Conservation (phyloP, 805 yeast species). For the Tanozyma kutaoensis region DNA sequence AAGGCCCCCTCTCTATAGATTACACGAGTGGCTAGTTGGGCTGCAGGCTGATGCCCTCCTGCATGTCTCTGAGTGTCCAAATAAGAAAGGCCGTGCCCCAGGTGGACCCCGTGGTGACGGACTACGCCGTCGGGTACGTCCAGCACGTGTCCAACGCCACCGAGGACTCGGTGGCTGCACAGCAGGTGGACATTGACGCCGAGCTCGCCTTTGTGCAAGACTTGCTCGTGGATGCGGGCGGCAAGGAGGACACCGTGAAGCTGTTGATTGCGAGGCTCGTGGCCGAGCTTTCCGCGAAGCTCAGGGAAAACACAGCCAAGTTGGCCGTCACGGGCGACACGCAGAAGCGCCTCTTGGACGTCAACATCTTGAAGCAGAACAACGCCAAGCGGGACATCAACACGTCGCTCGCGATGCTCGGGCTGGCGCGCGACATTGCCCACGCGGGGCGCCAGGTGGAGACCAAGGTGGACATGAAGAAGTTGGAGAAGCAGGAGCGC, state of each 20-base stretch:
- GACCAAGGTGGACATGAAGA: constrained; percentile 90
- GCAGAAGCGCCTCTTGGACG: constrained; percentile 72
- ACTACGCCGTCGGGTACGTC: constrained; percentile 86
- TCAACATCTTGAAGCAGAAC: constrained; percentile 48
- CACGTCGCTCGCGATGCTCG: constrained; percentile 62
- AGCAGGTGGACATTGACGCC: constrained; percentile 47
- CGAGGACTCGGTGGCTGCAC: constrained; percentile 71
- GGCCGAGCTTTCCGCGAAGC: constrained; percentile 37
- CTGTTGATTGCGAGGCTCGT: constrained; percentile 31
- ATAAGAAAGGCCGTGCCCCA: constrained; percentile 80
- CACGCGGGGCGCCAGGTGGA: constrained; percentile 88
- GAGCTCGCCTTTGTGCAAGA: constrained; percentile 61
- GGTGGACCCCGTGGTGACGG: constrained; percentile 75
- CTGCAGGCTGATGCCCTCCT: too few relatives aligned
- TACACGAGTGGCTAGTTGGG: too few relatives aligned
- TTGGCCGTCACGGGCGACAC: constrained; percentile 75
- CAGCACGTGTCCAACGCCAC: constrained; percentile 69
- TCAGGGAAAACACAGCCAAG: constrained; percentile 57
- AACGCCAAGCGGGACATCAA: constrained; percentile 58
- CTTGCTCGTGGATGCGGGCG: constrained; percentile 75
- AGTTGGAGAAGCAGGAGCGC: constrained; percentile 92
- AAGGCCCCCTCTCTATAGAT: too few relatives aligned
- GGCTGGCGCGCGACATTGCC: constrained; percentile 75
- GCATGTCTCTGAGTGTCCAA: too few relatives aligned
- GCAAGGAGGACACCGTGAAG: constrained; percentile 41